phyloP scores from a whole-genome alignment of 805 yeast species.

The Saturnispora gosingensis region DNA sequence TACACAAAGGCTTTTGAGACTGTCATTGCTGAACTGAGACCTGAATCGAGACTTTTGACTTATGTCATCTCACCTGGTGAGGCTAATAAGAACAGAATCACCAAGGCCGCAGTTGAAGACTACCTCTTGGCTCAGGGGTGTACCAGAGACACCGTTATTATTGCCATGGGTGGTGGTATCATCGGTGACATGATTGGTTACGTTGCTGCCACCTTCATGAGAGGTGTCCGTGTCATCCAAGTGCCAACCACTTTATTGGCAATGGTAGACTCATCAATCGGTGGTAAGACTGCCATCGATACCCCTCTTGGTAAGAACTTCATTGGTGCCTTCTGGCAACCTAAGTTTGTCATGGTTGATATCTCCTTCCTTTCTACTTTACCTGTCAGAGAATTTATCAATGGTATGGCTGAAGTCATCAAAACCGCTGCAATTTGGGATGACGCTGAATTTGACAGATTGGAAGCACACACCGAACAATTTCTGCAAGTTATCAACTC shows the following conservation, averaged over 20 bases:
- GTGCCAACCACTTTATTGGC: slow-evolving; percentile 89
- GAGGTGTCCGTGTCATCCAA: slow-evolving; percentile 92
- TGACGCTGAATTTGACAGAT: slow-evolving; percentile 73
- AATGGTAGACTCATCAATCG: slow-evolving; percentile 97
- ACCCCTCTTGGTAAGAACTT: slow-evolving; percentile 94
- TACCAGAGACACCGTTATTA: slow-evolving; percentile 88
- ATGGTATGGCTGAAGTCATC: slow-evolving; percentile 97
- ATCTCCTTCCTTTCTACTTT: slow-evolving; percentile 77
- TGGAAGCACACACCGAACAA: slow-evolving; percentile 63
- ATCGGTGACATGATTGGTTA: slow-evolving; percentile 99
- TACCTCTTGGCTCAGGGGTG: slow-evolving; percentile 74
- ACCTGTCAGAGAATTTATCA: slow-evolving; percentile 89
- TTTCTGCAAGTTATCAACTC: slow-evolving; percentile 61
- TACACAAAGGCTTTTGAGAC: slow-evolving; percentile 36
- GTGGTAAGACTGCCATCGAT: slow-evolving; percentile 97
- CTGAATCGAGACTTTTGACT: slow-evolving; percentile 56
- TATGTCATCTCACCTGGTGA: slow-evolving; percentile 90
- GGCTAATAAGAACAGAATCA: slow-evolving; percentile 74
- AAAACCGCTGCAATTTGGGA: slow-evolving; percentile 99
- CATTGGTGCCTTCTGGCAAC: slow-evolving; percentile 97
- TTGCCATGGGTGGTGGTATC: slow-evolving; percentile 97
- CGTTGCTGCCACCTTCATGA: slow-evolving; percentile 98
- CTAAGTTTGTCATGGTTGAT: slow-evolving; percentile 79
- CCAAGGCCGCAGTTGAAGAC: slow-evolving; percentile 92
- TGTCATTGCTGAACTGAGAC: slow-evolving; percentile 30